These are phyloP conservation scores for Sarocladium kiliense DNA, from an alignment of 2,329 filamentous ascomycete genomes.

Conservation along the genomic window DNA sequence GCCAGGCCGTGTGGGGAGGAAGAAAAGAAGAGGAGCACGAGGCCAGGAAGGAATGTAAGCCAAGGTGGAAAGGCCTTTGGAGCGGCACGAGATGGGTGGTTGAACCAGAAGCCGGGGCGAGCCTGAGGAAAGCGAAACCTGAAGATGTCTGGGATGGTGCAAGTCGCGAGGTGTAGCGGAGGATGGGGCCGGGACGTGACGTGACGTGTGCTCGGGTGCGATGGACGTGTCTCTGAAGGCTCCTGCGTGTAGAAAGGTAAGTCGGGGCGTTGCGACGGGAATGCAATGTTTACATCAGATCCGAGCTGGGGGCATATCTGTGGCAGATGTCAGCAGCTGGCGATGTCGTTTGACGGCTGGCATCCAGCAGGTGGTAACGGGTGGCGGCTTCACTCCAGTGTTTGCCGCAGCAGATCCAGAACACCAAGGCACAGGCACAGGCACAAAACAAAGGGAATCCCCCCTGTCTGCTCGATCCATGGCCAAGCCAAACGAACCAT, in stretches of 20 bases:
- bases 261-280: background rate
- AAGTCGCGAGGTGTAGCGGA: background rate
- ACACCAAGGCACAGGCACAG: background rate
- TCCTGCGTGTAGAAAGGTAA: background rate
- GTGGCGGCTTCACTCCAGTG: background rate
- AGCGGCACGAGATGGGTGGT: background rate
- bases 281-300: constrained; percentile 8
- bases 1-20: background rate
- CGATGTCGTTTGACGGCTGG: background rate
- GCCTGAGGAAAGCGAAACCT: background rate
- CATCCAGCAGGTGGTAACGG: constrained; percentile 1
- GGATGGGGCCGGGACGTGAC: background rate
- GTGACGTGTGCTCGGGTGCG: background rate
- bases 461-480: background rate
- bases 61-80: background rate
- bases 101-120: background rate
- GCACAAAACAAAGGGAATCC: background rate
- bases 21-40: background rate
- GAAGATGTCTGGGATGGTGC: background rate
- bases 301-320: no score
- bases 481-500: background rate
- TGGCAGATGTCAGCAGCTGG: background rate
- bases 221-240: background rate
- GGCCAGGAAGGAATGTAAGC: constrained; percentile 7
- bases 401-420: background rate